Evolutionary conservation across 371 early-diverging fungal species (phyloP).

Genomic region (Smittium culicis): DNA sequence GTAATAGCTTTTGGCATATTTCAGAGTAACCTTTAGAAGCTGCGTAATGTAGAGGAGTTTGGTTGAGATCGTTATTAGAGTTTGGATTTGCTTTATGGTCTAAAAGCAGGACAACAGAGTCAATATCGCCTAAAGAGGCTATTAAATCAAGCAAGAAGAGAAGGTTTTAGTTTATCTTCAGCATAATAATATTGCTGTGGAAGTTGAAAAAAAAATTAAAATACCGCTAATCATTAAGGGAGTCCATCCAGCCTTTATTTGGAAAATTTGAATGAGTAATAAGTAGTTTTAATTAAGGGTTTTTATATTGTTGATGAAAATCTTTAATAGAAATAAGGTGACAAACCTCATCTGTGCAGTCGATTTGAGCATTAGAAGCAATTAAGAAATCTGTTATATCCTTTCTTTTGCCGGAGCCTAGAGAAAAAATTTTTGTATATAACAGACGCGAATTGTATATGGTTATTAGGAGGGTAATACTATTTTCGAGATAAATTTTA

Average conservation of each 20-base stretch:
- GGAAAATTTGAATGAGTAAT: not conserved
- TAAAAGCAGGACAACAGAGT: not conserved
- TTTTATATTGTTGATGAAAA: too few relatives aligned
- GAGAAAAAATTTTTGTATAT: not conserved
- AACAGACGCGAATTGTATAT: too few relatives aligned
- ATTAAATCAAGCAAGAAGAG: too few relatives aligned
- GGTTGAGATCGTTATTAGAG: not conserved
- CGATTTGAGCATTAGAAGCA: not conserved
- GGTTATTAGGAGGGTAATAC: too few relatives aligned
- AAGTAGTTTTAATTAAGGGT: too few relatives aligned
- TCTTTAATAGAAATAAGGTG: too few relatives aligned
- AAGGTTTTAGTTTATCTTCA: too few relatives aligned
- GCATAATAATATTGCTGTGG: not conserved
- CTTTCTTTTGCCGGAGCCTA: not conserved
- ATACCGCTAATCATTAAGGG: constrained; percentile 9
- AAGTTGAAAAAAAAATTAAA: not conserved
- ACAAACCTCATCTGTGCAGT: not conserved
- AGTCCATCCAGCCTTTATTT: constrained; percentile 10
- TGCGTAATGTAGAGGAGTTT: constrained; percentile 4
- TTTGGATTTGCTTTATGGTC: not conserved
- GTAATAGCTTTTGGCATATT: not conserved
- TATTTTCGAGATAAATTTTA: not conserved
- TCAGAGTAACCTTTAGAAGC: constrained; percentile 8
- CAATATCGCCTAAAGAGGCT: constrained; percentile 1
- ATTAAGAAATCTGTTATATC: not conserved